Conservation (phyloP, 106 monocot genomes). For the Narthecium ossifragum region DNA sequence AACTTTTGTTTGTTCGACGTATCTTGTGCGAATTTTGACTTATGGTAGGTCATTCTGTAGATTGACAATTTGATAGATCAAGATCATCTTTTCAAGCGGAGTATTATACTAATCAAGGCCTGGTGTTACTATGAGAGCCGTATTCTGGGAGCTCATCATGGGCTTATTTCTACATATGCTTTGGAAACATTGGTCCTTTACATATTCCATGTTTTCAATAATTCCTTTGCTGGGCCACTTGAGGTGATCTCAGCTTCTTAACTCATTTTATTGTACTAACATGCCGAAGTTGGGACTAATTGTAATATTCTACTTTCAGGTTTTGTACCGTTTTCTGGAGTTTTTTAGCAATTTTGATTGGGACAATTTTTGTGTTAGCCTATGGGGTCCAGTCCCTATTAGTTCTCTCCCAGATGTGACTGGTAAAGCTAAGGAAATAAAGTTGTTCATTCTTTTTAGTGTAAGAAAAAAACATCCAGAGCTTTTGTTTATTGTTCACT, state of each 20-base stretch:
- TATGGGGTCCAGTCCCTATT: conserved; percentile 60
- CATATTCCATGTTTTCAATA: conserved; percentile 94
- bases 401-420: conserved; percentile 61
- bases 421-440: conserved; percentile 45
- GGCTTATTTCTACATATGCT: conserved; percentile 97
- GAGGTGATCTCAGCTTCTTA: conserved; percentile 53
- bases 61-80: conserved; percentile 67
- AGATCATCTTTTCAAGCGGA: conserved; percentile 89
- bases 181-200: conserved; percentile 94
- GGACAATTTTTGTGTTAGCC: conserved; percentile 92
- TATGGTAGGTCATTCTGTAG: conserved; percentile 25
- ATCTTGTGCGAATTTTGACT: not conserved
- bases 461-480: not conserved
- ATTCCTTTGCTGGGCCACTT: conserved; percentile 88
- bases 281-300: no score
- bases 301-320: conserved; percentile 53
- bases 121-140: conserved; percentile 22
- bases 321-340: conserved; percentile 92
- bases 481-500: conserved; percentile 3
- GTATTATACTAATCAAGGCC: conserved; percentile 50
- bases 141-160: conserved; percentile 94
- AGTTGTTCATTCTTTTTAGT: not conserved
- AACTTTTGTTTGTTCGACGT: not conserved
- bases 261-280: no score
- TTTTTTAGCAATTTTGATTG: conserved; percentile 99